These are phyloP conservation scores for Verticillium longisporum DNA, from an alignment of 2,329 filamentous ascomycete species.

Conservation along the genomic window DNA sequence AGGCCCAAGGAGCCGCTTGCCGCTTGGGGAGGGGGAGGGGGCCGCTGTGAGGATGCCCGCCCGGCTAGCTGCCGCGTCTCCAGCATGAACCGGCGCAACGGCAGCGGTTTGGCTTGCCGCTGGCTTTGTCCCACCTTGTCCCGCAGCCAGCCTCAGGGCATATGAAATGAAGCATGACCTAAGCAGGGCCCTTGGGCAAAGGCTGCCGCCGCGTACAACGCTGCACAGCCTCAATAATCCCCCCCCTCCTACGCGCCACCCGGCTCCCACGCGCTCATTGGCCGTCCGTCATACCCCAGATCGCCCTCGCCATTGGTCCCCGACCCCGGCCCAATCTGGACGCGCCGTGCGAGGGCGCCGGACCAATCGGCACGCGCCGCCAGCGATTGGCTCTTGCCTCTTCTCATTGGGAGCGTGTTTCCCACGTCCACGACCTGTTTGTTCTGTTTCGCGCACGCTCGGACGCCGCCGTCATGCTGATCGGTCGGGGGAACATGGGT, in stretches of 20 bases:
- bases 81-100: background rate
- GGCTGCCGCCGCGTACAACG: background rate
- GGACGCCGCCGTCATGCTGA: background rate
- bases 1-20: background rate
- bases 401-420: background rate
- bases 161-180: background rate
- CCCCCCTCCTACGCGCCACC: background rate
- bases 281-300: background rate
- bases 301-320: background rate
- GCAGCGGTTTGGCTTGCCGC: background rate
- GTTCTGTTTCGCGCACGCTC: background rate
- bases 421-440: background rate
- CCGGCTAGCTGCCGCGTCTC: background rate
- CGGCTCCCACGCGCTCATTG: background rate
- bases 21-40: background rate
- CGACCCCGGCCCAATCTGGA: constrained; percentile 7
- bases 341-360: constrained; percentile 6
- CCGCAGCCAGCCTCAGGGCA: background rate
- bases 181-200: background rate
- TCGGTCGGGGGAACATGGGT: background rate
- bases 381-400: background rate
- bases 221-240: background rate
- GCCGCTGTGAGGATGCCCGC: background rate
- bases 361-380: constrained; percentile 8
- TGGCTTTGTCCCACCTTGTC: background rate